Percentiles rank a stretch among this genome's conserved stretches.
phyloP scores from a whole-genome alignment of 495 filamentous ascomycete genomes.

The Penicillium cataractarum region DNA sequence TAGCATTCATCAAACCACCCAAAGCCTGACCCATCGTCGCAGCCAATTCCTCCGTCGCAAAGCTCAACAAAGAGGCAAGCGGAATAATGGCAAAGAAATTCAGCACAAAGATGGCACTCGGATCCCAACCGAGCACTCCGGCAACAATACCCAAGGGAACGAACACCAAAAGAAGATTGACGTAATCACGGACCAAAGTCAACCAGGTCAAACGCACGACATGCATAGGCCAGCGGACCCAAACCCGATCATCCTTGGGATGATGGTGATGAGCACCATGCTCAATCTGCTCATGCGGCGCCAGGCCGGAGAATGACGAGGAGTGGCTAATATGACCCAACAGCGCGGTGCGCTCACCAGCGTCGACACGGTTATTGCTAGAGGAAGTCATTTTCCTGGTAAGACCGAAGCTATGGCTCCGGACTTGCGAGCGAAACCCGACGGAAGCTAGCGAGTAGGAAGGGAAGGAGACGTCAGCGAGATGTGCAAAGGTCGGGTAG shows the following conservation, averaged over 20 bases:
- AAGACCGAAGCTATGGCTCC: constrained; percentile 39
- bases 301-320: constrained; percentile 25
- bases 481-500: neutral
- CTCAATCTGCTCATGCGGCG: constrained; percentile 18
- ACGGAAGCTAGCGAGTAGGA: constrained; percentile 26
- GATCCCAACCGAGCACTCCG: constrained; percentile 70
- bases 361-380: constrained; percentile 34
- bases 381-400: constrained; percentile 36
- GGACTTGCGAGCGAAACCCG: constrained; percentile 36
- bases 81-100: constrained; percentile 98
- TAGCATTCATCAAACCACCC: constrained; percentile 92
- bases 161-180: constrained; percentile 86
- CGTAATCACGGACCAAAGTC: constrained; percentile 68
- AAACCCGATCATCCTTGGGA: constrained; percentile 42
- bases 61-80: constrained; percentile 87
- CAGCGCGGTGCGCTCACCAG: constrained; percentile 38
- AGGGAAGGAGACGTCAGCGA: constrained; percentile 4
- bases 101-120: constrained; percentile 77
- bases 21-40: constrained; percentile 84
- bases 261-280: constrained; percentile 28
- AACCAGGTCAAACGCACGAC: constrained; percentile 54
- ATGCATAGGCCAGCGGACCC: constrained; percentile 60
- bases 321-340: constrained; percentile 22
- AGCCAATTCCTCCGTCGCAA: constrained; percentile 92
- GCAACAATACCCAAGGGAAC: constrained; percentile 88